A percentile compares a stretch with the other conserved stretches of the same genome.
These are phyloP conservation scores for Miscanthus lutarioriparius DNA, from an alignment of 176 grass and related monocot genomes.

Conservation along the genomic window DNA sequence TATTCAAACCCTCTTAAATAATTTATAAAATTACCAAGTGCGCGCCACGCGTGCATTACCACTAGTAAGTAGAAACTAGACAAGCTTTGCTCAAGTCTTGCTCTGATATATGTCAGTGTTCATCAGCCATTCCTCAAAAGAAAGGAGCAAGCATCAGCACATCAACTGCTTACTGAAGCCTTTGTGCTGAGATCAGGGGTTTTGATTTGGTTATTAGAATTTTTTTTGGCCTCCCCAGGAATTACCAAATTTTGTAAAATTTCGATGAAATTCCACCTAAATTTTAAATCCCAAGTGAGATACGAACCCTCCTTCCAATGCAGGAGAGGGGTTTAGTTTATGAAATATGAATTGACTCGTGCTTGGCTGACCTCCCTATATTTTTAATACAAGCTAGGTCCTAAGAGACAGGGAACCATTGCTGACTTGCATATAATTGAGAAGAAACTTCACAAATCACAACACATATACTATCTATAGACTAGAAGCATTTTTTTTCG, in stretches of 20 bases:
- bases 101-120: neutral
- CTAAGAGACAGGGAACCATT: neutral
- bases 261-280: too few relatives aligned
- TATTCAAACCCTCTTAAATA: too few relatives aligned
- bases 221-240: too few relatives aligned
- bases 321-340: neutral
- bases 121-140: neutral
- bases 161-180: neutral
- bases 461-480: neutral
- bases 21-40: too few relatives aligned
- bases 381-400: neutral
- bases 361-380: neutral
- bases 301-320: neutral
- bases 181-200: neutral
- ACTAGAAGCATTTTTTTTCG: too few relatives aligned
- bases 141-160: neutral
- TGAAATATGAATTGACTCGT: neutral
- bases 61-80: neutral
- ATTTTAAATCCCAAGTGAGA: too few relatives aligned
- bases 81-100: neutral
- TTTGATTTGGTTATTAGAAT: neutral
- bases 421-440: neutral
- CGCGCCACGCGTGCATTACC: too few relatives aligned
- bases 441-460: neutral
- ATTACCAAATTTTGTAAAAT: too few relatives aligned